Percentiles rank a stretch among this genome's conserved stretches.
These are phyloP conservation scores for Pyrenochaeta sp. DNA, from an alignment of 2,329 filamentous ascomycete species.

Conservation along the genomic window DNA sequence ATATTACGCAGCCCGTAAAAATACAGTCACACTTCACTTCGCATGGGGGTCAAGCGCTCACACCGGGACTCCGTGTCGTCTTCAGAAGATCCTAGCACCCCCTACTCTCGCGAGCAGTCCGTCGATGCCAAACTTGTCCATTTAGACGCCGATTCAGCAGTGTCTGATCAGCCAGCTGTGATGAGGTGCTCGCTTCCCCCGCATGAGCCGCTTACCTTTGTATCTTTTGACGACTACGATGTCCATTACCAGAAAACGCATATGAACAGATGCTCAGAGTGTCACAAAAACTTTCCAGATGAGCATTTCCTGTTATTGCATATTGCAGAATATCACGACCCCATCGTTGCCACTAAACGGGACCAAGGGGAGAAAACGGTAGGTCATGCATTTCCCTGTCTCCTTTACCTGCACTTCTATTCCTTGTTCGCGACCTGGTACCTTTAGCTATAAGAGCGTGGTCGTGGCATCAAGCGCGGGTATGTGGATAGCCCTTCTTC, in stretches of 20 bases:
- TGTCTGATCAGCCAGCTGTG: slow-evolving; percentile 48
- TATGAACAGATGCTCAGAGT: slow-evolving; percentile 84
- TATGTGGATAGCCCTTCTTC: slow-evolving; percentile 9
- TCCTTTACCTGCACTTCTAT: slow-evolving; percentile 1
- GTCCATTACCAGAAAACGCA: slow-evolving; percentile 84
- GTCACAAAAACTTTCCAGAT: slow-evolving; percentile 87
- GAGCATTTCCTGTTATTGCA: slow-evolving; percentile 82
- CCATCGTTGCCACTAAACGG: slow-evolving; percentile 73
- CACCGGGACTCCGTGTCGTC: slow-evolving; percentile 60
- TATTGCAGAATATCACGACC: slow-evolving; percentile 90
- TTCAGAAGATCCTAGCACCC: slow-evolving; percentile 45
- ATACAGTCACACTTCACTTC: slow-evolving; percentile 14
- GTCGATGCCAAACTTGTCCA: slow-evolving; percentile 58
- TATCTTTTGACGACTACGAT: slow-evolving; percentile 82
- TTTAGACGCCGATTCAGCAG: slow-evolving; percentile 58
- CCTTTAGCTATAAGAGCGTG: background rate
- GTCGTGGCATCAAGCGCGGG: background rate
- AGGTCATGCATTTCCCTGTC: slow-evolving; percentile 45
- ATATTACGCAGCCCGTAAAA: slow-evolving; percentile 17
- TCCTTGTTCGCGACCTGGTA: background rate
- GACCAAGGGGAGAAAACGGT: slow-evolving; percentile 89
- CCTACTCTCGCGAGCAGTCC: slow-evolving; percentile 39
- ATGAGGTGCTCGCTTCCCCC: slow-evolving; percentile 87
- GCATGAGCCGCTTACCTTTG: slow-evolving; percentile 77
- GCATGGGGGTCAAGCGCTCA: slow-evolving; percentile 68